Base-by-base conservation (phyloP, 441 rosid genomes). In the Manihot esculenta region DNA sequence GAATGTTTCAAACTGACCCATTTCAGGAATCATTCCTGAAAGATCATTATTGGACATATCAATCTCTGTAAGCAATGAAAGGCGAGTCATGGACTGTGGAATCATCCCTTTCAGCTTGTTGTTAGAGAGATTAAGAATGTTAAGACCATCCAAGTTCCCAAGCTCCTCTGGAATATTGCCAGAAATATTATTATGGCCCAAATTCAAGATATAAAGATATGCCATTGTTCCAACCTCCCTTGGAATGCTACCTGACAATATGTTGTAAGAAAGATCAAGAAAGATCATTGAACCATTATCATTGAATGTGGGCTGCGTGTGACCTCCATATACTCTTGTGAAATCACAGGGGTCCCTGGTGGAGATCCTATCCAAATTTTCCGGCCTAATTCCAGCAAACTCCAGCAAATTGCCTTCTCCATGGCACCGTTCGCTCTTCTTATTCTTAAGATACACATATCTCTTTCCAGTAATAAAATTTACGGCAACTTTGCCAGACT, bases 401-500 rank as follows among this genome's bases (percentile, higher is more conserved):
- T 95, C 99, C 7, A 95, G 87, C 81, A 95, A 78, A 70, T 91
- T 89, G 35, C 99, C 99, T 7, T 89, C 90, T 44, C 99, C 99
- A 5, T 92, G 97, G 75, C 99, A 94, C 68, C 66, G 81, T 60
- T 81, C 88, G 69, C 91, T 89, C 62, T 94, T 92, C 55, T 85
- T 92, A 62, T 94, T 94, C 83, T 83, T 92, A 13, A 90, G 82
- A 59, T 94, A 94, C 13, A 79, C 88, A 20, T 76, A 94, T 78
- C 85, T 85, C 85, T 90, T 94, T 7, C 97, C 97, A 0, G 87
- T 67, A 62, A 94, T 82, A 68, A 86, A 85, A 81, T 88, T 91
- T 5, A 82, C 97, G 0, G 90, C 89, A 21, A 94, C 89, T 33
- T 86, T 87, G 20, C 99, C 99, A 2, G 98, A 91, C 48, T 91